These are phyloP conservation scores for Gaillardinia entomophila DNA, from an alignment of 805 yeast species.

Conservation along the genomic window DNA sequence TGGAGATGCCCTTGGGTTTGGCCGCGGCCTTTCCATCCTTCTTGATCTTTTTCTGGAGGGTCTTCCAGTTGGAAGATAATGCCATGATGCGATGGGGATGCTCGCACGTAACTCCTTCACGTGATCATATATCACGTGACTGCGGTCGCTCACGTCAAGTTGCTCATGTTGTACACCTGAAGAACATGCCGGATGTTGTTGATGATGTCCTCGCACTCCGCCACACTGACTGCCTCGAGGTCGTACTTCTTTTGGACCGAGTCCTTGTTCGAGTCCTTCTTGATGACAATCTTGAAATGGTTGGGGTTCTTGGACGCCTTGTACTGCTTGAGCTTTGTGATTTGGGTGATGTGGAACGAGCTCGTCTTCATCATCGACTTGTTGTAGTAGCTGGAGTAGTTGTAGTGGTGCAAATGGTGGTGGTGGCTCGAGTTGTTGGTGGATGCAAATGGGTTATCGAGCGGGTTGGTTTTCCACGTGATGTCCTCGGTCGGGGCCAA, in stretches of 20 bases:
- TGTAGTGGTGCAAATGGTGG: slow-evolving; percentile 33
- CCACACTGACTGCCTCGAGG: slow-evolving; percentile 63
- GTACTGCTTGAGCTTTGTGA: slow-evolving; percentile 69
- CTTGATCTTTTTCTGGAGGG: not conserved
- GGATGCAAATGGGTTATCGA: slow-evolving; percentile 25
- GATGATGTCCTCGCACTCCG: slow-evolving; percentile 70
- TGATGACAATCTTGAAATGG: slow-evolving; percentile 74
- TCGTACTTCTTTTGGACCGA: slow-evolving; percentile 74
- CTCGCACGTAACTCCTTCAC: too few species aligned
- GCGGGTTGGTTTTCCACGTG: slow-evolving; percentile 29
- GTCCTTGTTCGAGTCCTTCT: slow-evolving; percentile 38
- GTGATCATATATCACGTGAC: too few species aligned
- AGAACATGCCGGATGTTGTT: slow-evolving; percentile 57
- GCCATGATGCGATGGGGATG: not conserved
- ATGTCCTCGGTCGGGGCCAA: slow-evolving; percentile 80
- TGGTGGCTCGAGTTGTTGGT: slow-evolving; percentile 22
- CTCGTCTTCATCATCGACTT: slow-evolving; percentile 77
- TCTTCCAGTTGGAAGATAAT: not conserved
- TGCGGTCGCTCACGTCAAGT: slow-evolving; percentile 2
- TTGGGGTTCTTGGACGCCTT: slow-evolving; percentile 55
- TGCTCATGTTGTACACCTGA: slow-evolving; percentile 43
- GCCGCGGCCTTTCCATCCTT: not conserved
- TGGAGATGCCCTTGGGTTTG: too few species aligned
- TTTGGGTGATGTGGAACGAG: slow-evolving; percentile 78
- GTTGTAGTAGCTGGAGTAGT: slow-evolving; percentile 41